Base-by-base conservation (phyloP, 2,329 filamentous ascomycete genomes). In the Fusarium hostae region DNA sequence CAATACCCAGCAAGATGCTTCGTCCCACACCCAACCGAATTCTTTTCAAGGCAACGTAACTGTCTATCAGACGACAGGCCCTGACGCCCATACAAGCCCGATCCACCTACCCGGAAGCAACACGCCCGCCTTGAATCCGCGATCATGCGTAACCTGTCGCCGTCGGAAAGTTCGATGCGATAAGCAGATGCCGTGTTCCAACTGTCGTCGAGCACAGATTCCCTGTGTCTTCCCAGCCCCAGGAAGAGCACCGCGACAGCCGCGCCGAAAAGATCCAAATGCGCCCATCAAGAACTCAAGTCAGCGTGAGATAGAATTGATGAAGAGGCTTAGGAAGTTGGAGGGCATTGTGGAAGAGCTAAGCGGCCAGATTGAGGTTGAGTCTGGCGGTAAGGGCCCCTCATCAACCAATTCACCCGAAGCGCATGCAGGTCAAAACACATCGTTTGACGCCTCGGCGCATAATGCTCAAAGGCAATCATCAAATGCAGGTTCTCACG, bases 141-240 rank as follows among this genome's bases (percentile, higher is more conserved):
- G 85, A 66, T 86, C 84, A 68, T 86, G 85, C 72, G 84, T 86
- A 22, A 86, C 84, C 41, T 86, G 85, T 68, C 81, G 85, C 15
- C 83, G 85, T 47, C 84, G 90, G 68, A 92, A 93, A 80, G 92
- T 94, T 59, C 91, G 91, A 76, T 94, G 92, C 84, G 91, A 94
- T 83, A 94, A 94, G 83, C 86, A 88, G 75, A 89, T 93, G 84
- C 91, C 92, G 20, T 94, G 92, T 80, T 89, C 89, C 75, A 94
- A 94, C 79, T 94, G 92, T 79, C 87, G 88, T 44, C 88, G 91
- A 71, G 91, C 90, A 43, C 84, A 90, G 74, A 92, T 92, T 63
- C 88, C 91, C 73, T 94, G 92, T 79, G 83, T 93, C 52, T 94
- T 93, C 77, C 92, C 92, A 2, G 90, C 91, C 5, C 92, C 92